A percentile compares a stretch with the other conserved stretches of the same genome.
phyloP scores from a whole-genome alignment of 2,329 filamentous ascomycete genomes.

The Tolypocladium cylindrosporum region DNA sequence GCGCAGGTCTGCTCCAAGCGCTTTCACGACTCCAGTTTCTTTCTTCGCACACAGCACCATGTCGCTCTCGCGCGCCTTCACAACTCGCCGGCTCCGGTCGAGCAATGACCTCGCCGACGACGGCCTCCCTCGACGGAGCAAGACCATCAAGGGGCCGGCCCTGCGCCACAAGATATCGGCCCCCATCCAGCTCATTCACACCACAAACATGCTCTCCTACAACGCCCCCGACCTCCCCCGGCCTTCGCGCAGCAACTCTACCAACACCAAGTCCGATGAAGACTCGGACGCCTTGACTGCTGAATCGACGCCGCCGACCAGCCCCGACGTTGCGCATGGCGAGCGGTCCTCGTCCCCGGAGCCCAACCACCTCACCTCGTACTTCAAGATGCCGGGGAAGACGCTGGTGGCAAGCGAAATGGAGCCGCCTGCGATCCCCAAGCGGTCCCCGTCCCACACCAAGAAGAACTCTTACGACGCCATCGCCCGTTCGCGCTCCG shows the following conservation, averaged over 20 bases:
- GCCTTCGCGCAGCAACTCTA: constrained; percentile 38
- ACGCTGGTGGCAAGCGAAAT: constrained; percentile 24
- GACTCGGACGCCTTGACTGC: constrained; percentile 57
- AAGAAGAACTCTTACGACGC: constrained; percentile 72
- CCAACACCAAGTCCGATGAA: constrained; percentile 51
- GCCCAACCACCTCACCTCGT: constrained; percentile 59
- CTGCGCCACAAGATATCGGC: constrained; percentile 70
- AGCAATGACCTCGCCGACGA: constrained; percentile 33
- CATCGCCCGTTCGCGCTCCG: constrained; percentile 55
- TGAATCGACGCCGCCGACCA: constrained; percentile 53
- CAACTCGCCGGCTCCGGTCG: constrained; percentile 53
- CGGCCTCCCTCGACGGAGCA: constrained; percentile 36
- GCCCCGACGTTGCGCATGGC: constrained; percentile 53
- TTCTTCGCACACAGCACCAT: constrained; percentile 17
- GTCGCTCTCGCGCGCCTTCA: constrained; percentile 62
- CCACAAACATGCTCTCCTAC: constrained; percentile 93
- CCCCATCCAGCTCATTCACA: constrained; percentile 79
- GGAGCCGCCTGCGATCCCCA: constrained; percentile 51
- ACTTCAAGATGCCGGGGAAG: constrained; percentile 47
- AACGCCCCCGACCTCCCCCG: constrained; percentile 74
- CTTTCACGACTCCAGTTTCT: background rate
- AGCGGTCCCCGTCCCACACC: constrained; percentile 75
- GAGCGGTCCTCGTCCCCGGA: constrained; percentile 45
- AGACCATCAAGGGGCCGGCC: constrained; percentile 35
- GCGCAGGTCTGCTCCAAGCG: background rate